These are phyloP conservation scores for Leptoxyphium fumago DNA, from an alignment of 2,329 filamentous ascomycete genomes.

Conservation along the genomic window DNA sequence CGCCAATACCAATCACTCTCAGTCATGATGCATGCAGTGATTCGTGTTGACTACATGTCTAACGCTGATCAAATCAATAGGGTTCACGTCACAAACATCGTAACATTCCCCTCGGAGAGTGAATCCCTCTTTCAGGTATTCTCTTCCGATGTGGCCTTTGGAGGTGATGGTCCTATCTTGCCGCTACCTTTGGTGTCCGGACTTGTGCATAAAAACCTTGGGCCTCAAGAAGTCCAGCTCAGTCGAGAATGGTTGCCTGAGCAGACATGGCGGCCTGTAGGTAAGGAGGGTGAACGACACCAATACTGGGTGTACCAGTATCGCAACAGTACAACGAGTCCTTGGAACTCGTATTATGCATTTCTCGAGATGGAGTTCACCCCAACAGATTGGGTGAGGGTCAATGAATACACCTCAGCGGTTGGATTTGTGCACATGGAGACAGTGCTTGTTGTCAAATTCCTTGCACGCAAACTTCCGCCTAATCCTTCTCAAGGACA, in stretches of 20 bases:
- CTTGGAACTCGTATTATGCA: slow-evolving; percentile 48
- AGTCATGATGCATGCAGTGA: no score
- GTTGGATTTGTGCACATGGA: slow-evolving; percentile 38
- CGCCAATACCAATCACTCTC: no score
- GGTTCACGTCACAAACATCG: slow-evolving; percentile 29
- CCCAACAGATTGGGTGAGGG: slow-evolving; percentile 42
- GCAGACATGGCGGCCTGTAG: background rate
- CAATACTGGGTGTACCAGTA: slow-evolving; percentile 30
- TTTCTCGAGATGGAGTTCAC: slow-evolving; percentile 51
- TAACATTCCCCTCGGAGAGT: slow-evolving; percentile 27
- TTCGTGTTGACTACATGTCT: no score
- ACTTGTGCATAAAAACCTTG: background rate
- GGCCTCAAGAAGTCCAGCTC: slow-evolving; percentile 7
- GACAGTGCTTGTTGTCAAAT: slow-evolving; percentile 32
- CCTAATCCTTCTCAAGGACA: no score
- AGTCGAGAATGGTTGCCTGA: slow-evolving; percentile 1
- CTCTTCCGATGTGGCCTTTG: slow-evolving; percentile 45
- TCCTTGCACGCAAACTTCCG: slow-evolving; percentile 13
- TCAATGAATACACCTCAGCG: slow-evolving; percentile 43
- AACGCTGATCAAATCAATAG: slow-evolving; percentile 7
- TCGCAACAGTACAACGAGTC: slow-evolving; percentile 20
- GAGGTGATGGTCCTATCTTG: slow-evolving; percentile 43
- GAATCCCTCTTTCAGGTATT: slow-evolving; percentile 32
- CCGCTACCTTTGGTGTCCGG: slow-evolving; percentile 42
- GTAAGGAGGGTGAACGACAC: slow-evolving; percentile 11